A percentile compares a stretch with the other conserved stretches of the same genome.
Evolutionary conservation across 2,329 filamentous ascomycete genomes (phyloP).

Genomic region (Neonectria faginata): DNA sequence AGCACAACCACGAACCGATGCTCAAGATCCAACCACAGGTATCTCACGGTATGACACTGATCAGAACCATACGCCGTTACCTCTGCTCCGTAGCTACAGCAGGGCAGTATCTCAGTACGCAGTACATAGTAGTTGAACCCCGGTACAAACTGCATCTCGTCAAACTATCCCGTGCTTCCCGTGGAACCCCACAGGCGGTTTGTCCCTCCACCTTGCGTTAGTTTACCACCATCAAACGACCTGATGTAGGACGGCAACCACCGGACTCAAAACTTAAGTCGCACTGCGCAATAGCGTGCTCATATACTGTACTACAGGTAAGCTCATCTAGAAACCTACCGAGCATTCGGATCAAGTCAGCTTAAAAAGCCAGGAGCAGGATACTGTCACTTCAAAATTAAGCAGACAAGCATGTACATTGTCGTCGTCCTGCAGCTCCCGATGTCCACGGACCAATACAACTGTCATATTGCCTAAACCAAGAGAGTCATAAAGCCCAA

Average conservation of each 20-base stretch:
- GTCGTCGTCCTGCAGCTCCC: slow-evolving; percentile 17
- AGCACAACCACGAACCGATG: not conserved
- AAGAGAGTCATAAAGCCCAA: slow-evolving; percentile 38
- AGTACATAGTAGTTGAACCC: not conserved
- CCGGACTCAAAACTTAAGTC: not conserved
- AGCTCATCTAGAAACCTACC: not conserved
- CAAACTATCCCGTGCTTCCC: slow-evolving; percentile 5
- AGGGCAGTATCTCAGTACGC: not conserved
- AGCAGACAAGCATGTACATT: slow-evolving; percentile 23
- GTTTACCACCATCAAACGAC: slow-evolving; percentile 11
- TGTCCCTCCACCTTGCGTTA: slow-evolving; percentile 12
- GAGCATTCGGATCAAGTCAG: no score
- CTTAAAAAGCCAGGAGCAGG: not conserved
- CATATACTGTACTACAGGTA: not conserved
- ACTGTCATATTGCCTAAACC: slow-evolving; percentile 18
- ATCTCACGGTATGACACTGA: not conserved
- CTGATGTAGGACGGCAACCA: not conserved
- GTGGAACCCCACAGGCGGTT: slow-evolving; percentile 5
- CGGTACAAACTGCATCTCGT: not conserved
- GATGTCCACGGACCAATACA: slow-evolving; percentile 19
- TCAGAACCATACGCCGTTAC: not conserved
- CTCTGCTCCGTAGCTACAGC: not conserved
- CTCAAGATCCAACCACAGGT: not conserved
- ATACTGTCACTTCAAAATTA: slow-evolving; percentile 7
- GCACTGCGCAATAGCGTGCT: no score